Percentiles rank a stretch among this genome's conserved stretches.
These are phyloP conservation scores for Podaxis sp. DNA, from an alignment of 768 basidiomycete genomes.

Conservation along the genomic window DNA sequence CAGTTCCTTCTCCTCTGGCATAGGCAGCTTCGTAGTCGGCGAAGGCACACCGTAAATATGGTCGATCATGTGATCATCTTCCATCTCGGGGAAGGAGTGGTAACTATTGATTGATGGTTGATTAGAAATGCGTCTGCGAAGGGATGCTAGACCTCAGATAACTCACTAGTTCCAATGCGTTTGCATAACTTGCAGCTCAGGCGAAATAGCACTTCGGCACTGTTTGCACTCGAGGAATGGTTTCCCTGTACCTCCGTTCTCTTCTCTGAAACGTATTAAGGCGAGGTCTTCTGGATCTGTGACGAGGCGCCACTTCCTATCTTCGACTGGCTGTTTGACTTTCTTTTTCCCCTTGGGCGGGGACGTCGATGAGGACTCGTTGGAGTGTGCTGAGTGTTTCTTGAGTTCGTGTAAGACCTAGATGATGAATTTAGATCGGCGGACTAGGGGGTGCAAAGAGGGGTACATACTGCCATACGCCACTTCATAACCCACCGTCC, in stretches of 20 bases:
- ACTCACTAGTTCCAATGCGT: neutral
- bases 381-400: constrained; percentile 21
- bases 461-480: constrained; percentile 29
- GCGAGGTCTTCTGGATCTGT: constrained; percentile 1
- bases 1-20: constrained; percentile 4
- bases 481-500: constrained; percentile 32
- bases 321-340: constrained; percentile 11
- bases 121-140: neutral
- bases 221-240: neutral
- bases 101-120: neutral
- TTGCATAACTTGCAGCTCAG: neutral
- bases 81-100: neutral
- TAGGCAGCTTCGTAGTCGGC: neutral
- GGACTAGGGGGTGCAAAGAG: neutral
- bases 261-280: neutral
- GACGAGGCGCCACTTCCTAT: constrained; percentile 6
- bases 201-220: neutral
- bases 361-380: neutral
- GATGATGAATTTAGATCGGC: neutral
- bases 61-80: neutral
- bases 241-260: neutral
- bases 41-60: neutral
- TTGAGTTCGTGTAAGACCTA: constrained; percentile 31
- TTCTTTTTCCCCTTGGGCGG: constrained; percentile 4
- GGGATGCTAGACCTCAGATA: neutral